Percentiles rank a stretch among this genome's conserved stretches.
Conservation (phyloP, 495 filamentous ascomycete genomes). For the Cladorrhinum samala region DNA sequence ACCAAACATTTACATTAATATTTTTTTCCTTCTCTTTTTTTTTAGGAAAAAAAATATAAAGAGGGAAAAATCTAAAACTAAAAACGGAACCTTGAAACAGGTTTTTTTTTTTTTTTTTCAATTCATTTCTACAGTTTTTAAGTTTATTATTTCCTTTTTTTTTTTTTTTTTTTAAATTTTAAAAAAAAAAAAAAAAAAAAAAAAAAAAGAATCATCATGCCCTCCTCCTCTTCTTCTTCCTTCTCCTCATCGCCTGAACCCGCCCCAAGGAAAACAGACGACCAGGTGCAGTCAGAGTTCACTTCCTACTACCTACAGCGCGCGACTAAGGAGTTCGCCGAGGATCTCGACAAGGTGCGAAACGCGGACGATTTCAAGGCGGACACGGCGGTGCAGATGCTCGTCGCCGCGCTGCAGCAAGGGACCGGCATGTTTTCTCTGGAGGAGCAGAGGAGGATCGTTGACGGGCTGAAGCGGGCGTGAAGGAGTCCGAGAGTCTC, state of each 20-base stretch:
- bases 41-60: too few relatives aligned
- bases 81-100: too few relatives aligned
- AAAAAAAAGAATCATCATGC: not conserved
- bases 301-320: slow-evolving; percentile 59
- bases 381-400: slow-evolving; percentile 48
- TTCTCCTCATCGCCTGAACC: too few relatives aligned
- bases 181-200: too few relatives aligned
- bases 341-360: slow-evolving; percentile 64
- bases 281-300: slow-evolving; percentile 42
- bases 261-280: slow-evolving; percentile 27
- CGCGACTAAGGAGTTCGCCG: slow-evolving; percentile 60
- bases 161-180: too few relatives aligned
- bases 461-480: slow-evolving; percentile 9
- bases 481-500: not conserved
- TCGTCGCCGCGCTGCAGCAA: slow-evolving; percentile 61
- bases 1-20: too few relatives aligned
- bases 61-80: too few relatives aligned
- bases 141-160: too few relatives aligned
- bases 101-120: too few relatives aligned
- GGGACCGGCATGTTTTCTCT: slow-evolving; percentile 45
- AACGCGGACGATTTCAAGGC: slow-evolving; percentile 61
- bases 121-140: too few relatives aligned
- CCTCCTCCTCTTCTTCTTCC: too few relatives aligned
- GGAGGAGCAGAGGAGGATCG: slow-evolving; percentile 37
- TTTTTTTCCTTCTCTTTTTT: too few relatives aligned